Conservation (phyloP, 2,329 filamentous ascomycete genomes). For the Capronia epimyces region DNA sequence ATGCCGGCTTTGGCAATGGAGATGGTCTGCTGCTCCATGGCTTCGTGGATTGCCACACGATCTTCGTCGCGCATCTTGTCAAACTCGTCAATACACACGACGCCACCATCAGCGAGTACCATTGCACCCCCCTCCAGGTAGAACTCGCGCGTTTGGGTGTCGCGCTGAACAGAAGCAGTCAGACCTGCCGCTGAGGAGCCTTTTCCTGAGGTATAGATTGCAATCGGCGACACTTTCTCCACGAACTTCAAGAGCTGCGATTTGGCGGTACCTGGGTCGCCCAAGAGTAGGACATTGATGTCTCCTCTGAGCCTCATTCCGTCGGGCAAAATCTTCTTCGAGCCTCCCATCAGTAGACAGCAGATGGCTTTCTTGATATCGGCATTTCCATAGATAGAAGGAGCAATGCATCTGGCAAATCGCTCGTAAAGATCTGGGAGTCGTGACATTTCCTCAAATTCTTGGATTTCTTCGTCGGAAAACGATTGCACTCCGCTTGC, state of each 20-base stretch:
- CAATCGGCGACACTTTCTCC: conserved; percentile 90
- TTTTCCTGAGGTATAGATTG: conserved; percentile 98
- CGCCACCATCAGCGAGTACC: conserved; percentile 93
- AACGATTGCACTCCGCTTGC: conserved; percentile 79
- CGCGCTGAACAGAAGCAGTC: conserved; percentile 91
- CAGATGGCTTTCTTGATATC: conserved; percentile 98
- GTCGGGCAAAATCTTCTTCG: conserved; percentile 95
- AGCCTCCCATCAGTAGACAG: conserved; percentile 86
- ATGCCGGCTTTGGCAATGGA: conserved; percentile 96
- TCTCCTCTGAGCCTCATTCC: conserved; percentile 97
- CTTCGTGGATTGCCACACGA: conserved; percentile 95
- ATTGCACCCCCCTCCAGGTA: conserved; percentile 97
- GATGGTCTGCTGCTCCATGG: conserved; percentile 99
- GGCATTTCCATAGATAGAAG: conserved; percentile 91
- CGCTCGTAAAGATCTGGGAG: conserved; percentile 86
- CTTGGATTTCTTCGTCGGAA: conserved; percentile 93
- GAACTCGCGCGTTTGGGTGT: conserved; percentile 87
- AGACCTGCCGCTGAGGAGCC: conserved; percentile 96
- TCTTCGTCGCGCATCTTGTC: conserved; percentile 99
- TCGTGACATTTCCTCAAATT: conserved; percentile 86
- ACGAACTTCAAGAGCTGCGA: conserved; percentile 97
- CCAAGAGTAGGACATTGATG: conserved; percentile 93
- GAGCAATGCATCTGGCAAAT: conserved; percentile 88
- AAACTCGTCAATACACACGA: conserved; percentile 98
- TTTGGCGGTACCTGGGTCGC: conserved; percentile 96